Conservation (phyloP, 768 basidiomycete species). For the Podaxis sp. region DNA sequence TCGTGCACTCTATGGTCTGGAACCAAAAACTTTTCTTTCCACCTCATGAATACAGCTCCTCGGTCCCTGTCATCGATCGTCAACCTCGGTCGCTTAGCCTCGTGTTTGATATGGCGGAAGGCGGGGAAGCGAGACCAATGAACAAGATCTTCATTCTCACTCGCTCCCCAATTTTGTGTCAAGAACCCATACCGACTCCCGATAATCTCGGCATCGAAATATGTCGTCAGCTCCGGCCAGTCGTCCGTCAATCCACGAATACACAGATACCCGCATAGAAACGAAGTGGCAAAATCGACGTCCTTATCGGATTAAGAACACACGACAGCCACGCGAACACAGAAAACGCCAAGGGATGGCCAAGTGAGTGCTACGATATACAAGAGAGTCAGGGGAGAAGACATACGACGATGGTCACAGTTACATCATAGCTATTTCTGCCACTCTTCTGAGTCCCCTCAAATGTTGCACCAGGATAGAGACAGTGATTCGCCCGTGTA, state of each 20-base stretch:
- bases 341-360: neutral
- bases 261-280: slow-evolving; percentile 86
- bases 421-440: slow-evolving; percentile 91
- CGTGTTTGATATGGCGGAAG: slow-evolving; percentile 75
- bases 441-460: slow-evolving; percentile 93
- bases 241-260: slow-evolving; percentile 92
- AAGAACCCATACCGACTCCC: slow-evolving; percentile 87
- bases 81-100: slow-evolving; percentile 72
- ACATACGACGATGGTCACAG: slow-evolving; percentile 87
- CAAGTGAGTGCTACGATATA: slow-evolving; percentile 6
- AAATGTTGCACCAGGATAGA: slow-evolving; percentile 87
- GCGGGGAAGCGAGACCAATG: slow-evolving; percentile 95
- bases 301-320: slow-evolving; percentile 47
- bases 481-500: slow-evolving; percentile 67
- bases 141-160: slow-evolving; percentile 85
- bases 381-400: slow-evolving; percentile 11
- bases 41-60: slow-evolving; percentile 89
- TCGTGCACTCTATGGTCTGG: slow-evolving; percentile 91
- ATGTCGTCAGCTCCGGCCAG: slow-evolving; percentile 94
- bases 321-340: neutral
- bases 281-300: slow-evolving; percentile 83
- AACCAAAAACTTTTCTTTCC: slow-evolving; percentile 97
- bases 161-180: slow-evolving; percentile 88
- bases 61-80: slow-evolving; percentile 76
- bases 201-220: slow-evolving; percentile 96